Conservation (phyloP, 371 early-diverging fungal species). For the Fennellomyces sp. region DNA sequence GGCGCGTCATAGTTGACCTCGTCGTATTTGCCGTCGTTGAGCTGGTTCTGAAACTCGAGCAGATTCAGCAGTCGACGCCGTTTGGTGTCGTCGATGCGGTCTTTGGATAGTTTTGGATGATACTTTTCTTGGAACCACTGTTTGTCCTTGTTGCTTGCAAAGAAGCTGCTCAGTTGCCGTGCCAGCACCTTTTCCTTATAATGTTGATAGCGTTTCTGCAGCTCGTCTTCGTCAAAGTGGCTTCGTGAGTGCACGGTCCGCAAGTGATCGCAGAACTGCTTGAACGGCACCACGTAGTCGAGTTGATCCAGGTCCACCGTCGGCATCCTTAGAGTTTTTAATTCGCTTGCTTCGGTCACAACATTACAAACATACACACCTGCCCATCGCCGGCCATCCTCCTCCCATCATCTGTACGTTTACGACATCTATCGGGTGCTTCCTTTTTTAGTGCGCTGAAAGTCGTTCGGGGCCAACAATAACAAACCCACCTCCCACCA, state of each 20-base stretch:
- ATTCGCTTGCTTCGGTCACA: not conserved
- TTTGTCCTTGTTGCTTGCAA: conserved; percentile 76
- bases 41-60: conserved; percentile 60
- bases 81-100: conserved; percentile 60
- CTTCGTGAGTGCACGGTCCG: conserved; percentile 52
- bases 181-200: conserved; percentile 80
- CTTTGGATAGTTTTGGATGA: conserved; percentile 67
- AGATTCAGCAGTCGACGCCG: conserved; percentile 58
- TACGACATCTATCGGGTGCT: not conserved
- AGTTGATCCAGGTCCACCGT: conserved; percentile 75
- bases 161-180: conserved; percentile 73
- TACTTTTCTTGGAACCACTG: conserved; percentile 95
- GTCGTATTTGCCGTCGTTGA: conserved; percentile 79
- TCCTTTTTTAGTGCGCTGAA: too few relatives aligned
- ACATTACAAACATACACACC: conserved; percentile 9
- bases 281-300: conserved; percentile 78
- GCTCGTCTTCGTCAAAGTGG: conserved; percentile 77
- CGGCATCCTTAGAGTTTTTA: conserved; percentile 15
- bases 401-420: conserved; percentile 12
- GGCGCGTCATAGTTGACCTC: conserved; percentile 59
- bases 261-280: conserved; percentile 79
- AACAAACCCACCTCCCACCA: not conserved
- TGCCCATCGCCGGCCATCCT: conserved; percentile 38
- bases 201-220: conserved; percentile 74
- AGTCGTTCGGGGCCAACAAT: not conserved